Evolutionary conservation across 257 asterid species (phyloP), one percentile per base, ranked within the genome.

Genomic region (Anisodus acutangulus): DNA sequence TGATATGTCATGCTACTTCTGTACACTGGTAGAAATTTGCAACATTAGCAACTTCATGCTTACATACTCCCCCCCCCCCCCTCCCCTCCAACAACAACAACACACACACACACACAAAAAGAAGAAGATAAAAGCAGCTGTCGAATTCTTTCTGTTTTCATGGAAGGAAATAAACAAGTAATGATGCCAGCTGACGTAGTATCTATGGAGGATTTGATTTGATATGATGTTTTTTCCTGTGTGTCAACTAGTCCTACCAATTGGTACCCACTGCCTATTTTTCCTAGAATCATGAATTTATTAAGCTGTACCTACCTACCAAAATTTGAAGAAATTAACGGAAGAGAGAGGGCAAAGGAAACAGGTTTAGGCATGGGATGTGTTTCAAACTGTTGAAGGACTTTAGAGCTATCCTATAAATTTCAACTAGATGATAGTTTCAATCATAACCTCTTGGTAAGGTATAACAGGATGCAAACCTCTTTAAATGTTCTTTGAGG

Each of bases 401-500:
- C 22, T 74, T 49, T 74, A 22, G 26, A 76, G 63, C 9, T 76
- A 51, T 76, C 43, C 17, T 26, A 3, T 3, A 51, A 76, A 22
- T 51, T 74, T 74, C 47, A 26, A 13, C 3, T 3, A 51, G 41
- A 74, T 22, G 22, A 45, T 47, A 1, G 39, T 26, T 74, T 19
- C 60, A 12, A 47, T 49, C 6, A 6, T 47, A 47, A 47, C 60
- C 78, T 47, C 80, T 47, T 51, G 81, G n/a, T 49, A 0, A 35
- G 81, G 81, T 22, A 13, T 26, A 76, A 22, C 26, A 76, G 45
- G 60, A 26, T 0, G 4, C 63, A 22, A 12, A 53, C 13, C 47
- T 76, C 81, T 76, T 68, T 68, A 51, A 76, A 76, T 51, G 22
- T 26, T 76, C 63, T 76, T 51, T 76, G 45, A 76, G 45, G 49